Evolutionary conservation across 805 yeast genomes (phyloP), one percentile per base, ranked within the genome.

Genomic region (Metschnikowia lochheadii): DNA sequence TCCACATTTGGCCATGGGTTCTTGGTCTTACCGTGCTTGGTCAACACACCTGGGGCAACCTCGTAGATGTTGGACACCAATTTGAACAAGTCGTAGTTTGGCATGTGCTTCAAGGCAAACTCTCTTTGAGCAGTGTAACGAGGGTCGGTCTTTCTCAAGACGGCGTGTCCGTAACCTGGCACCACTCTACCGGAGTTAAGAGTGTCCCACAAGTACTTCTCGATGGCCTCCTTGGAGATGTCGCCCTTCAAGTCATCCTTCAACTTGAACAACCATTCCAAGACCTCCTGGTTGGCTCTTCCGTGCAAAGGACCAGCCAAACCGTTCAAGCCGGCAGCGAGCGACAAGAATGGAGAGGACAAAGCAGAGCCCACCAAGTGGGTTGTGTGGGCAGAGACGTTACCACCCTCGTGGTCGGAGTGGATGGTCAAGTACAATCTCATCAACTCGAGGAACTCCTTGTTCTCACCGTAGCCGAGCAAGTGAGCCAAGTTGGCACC

Each of bases 161-260:
- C 94, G 49, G 94, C 94, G 68, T 87, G 95, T 44, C 95, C 95
- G 73, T 87, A 87, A 54, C 95, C 95, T 55, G 95, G 95, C 56
- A 87, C 83, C 53, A 87, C 94, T 63, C 90, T 79, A 54, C 88
- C 88, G 43, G 83, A 74, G 68, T 84, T 81, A 58, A 87, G 77
- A 47, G 85, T 72, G 38, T 76, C 76, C 94, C 94, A 86, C 61
- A 87, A 72, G 75, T 83, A 82, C 58, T 76, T 73, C 68, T 80
- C 83, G 57, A 87, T 83, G 61, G 80, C 78, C 51, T 66, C 75
- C 57, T 74, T 68, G 57, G 80, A 70, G 60, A 67, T 65, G 56
- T 73, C 78, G 69, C 90, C 95, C 61, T 83, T 77, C 64, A 86
- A 77, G 57, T 76, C 76, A 62, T 78, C 79, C 68, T 77, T 77